Conservation (phyloP, 1,284 basidiomycete species). For the Takashimella tepidaria region DNA sequence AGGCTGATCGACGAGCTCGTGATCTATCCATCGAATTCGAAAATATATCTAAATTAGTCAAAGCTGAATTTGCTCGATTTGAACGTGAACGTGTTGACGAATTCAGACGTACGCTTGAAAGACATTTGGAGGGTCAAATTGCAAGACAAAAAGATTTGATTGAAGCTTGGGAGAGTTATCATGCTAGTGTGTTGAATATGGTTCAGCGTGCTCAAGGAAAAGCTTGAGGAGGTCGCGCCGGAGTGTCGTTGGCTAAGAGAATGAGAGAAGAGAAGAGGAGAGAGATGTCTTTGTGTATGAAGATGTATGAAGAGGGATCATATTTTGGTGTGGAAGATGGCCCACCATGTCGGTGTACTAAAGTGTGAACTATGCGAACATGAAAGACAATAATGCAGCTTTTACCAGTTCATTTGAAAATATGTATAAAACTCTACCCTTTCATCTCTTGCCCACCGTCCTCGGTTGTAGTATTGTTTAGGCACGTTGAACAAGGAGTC, state of each 20-base stretch:
- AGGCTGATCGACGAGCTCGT: conserved; percentile 76
- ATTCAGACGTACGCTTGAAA: conserved; percentile 40
- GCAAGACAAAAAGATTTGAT: conserved; percentile 38
- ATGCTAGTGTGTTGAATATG: conserved; percentile 34
- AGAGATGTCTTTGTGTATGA: too few species aligned
- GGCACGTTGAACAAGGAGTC: too few species aligned
- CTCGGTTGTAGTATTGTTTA: too few species aligned
- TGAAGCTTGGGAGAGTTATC: conserved; percentile 41
- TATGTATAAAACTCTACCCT: too few species aligned
- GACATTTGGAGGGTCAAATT: conserved; percentile 40
- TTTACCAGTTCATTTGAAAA: too few species aligned
- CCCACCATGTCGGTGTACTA: too few species aligned
- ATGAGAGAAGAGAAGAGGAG: neutral
- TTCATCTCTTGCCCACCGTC: too few species aligned
- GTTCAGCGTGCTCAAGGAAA: conserved; percentile 32
- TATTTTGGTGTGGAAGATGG: too few species aligned
- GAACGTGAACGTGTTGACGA: conserved; percentile 82
- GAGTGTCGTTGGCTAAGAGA: neutral
- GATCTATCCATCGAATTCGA: conserved; percentile 85
- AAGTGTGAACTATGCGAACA: too few species aligned
- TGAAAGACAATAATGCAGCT: too few species aligned
- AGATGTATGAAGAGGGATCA: too few species aligned
- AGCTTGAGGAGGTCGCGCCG: conserved; percentile 3
- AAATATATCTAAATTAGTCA: conserved; percentile 76
- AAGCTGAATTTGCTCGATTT: conserved; percentile 86